Evolutionary conservation across 306 rosid genomes (phyloP).

Genomic region (Abrus pulchellus): DNA sequence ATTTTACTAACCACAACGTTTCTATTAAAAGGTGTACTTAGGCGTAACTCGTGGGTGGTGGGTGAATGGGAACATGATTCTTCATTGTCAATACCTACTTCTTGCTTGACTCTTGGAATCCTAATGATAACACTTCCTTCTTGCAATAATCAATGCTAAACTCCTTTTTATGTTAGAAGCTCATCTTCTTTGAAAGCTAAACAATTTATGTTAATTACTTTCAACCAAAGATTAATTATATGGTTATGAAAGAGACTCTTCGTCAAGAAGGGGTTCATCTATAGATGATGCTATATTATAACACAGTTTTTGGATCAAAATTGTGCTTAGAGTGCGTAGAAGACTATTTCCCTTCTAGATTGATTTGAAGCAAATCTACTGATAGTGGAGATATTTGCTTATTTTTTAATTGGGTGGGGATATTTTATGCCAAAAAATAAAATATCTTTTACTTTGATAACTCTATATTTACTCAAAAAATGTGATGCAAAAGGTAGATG

Average conservation of each 20-base stretch:
- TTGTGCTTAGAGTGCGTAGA: neutral
- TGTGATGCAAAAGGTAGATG: too few species aligned
- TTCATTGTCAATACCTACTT: neutral
- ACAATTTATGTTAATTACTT: neutral
- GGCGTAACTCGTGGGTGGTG: neutral
- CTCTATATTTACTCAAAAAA: too few species aligned
- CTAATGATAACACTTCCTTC: conserved; percentile 5
- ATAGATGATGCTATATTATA: neutral
- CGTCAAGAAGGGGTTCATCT: neutral
- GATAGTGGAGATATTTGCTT: too few species aligned
- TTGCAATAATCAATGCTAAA: neutral
- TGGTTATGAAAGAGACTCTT: neutral
- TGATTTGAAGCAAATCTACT: too few species aligned
- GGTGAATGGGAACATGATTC: neutral
- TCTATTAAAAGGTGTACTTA: neutral
- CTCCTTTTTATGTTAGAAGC: neutral
- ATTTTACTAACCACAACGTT: too few species aligned
- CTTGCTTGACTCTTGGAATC: neutral
- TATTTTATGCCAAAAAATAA: too few species aligned
- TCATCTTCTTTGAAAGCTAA: neutral
- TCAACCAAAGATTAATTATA: neutral
- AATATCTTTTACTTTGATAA: too few species aligned
- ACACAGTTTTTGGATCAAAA: neutral
- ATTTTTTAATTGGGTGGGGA: too few species aligned
- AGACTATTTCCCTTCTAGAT: too few species aligned